Percentiles rank a stretch among this genome's conserved stretches.
These are phyloP conservation scores for Lolium rigidum DNA, from an alignment of 176 grass and related monocot species.

Conservation along the genomic window DNA sequence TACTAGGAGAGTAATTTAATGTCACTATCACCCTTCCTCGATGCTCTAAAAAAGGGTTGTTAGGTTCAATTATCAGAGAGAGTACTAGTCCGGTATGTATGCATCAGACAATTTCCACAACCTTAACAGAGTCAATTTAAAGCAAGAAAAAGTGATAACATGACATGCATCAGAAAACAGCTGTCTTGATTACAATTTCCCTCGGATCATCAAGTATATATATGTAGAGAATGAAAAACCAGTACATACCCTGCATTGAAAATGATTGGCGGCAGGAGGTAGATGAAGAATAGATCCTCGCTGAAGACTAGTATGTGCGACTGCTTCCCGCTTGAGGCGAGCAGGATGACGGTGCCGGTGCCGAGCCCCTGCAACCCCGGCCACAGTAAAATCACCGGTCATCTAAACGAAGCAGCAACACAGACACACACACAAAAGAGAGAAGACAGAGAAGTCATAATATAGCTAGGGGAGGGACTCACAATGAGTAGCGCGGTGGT, in stretches of 20 bases:
- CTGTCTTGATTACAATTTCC: neutral
- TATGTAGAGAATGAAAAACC: too few relatives aligned
- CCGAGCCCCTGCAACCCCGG: conserved; percentile 57
- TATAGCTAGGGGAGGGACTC: neutral
- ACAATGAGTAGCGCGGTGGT: conserved; percentile 81
- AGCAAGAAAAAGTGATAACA: neutral
- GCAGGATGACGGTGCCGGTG: conserved; percentile 64
- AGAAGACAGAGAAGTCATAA: neutral
- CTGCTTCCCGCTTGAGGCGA: conserved; percentile 61
- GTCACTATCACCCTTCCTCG: neutral
- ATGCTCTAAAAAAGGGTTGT: neutral
- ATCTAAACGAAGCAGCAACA: neutral
- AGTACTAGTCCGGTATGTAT: too few relatives aligned
- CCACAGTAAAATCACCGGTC: neutral
- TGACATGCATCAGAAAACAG: neutral
- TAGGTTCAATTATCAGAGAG: neutral
- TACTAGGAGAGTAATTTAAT: neutral
- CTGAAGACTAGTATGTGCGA: conserved; percentile 70
- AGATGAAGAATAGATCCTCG: conserved; percentile 89
- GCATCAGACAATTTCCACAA: neutral
- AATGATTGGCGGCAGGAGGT: conserved; percentile 83
- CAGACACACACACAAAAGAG: too few relatives aligned
- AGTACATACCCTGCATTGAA: conserved; percentile 91
- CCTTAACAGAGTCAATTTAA: neutral
- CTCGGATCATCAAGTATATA: too few relatives aligned